A percentile compares a stretch with the other conserved stretches of the same genome.
Evolutionary conservation across 2,329 filamentous ascomycete species (phyloP).

Genomic region (Penicillium brasilianum): DNA sequence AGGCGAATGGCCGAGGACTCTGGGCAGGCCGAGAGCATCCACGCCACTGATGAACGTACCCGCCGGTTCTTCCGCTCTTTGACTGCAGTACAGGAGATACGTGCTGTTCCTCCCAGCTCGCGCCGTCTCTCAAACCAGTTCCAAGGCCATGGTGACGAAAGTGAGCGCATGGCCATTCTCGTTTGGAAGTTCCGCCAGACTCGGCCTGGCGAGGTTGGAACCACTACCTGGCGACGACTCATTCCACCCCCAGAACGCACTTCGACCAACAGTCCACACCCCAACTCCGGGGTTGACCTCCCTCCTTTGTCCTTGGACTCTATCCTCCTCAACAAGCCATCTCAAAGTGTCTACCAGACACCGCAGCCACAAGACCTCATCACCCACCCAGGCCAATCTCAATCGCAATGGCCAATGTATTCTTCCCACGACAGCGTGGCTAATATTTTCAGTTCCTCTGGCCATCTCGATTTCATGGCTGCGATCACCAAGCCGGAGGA

Average conservation of each 20-base stretch:
- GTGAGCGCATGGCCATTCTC: conserved; percentile 50
- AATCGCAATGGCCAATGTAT: conserved; percentile 45
- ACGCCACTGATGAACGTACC: conserved; percentile 42
- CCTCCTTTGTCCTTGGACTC: conserved; percentile 45
- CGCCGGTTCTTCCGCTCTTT: conserved; percentile 47
- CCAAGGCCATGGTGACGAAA: conserved; percentile 34
- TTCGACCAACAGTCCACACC: conserved; percentile 45
- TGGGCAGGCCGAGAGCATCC: conserved; percentile 36
- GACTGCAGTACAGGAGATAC: conserved; percentile 53
- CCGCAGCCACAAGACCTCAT: conserved; percentile 40
- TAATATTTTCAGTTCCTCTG: conserved; percentile 41
- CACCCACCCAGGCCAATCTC: conserved; percentile 35
- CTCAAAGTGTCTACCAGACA: conserved; percentile 40
- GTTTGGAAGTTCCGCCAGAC: conserved; percentile 55
- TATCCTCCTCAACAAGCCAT: conserved; percentile 39
- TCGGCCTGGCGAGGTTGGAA: conserved; percentile 45
- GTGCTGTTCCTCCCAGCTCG: conserved; percentile 38
- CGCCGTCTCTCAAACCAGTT: conserved; percentile 37
- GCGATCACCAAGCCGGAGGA: conserved; percentile 44
- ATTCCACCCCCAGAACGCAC: conserved; percentile 45
- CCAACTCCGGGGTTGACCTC: conserved; percentile 39
- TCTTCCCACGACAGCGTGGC: conserved; percentile 41
- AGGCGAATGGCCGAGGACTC: conserved; percentile 46
- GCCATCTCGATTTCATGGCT: conserved; percentile 42
- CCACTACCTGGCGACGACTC: conserved; percentile 52